Evolutionary conservation across 2,329 filamentous ascomycete species (phyloP).

Genomic region (Neopestalotiopsis clavispora): DNA sequence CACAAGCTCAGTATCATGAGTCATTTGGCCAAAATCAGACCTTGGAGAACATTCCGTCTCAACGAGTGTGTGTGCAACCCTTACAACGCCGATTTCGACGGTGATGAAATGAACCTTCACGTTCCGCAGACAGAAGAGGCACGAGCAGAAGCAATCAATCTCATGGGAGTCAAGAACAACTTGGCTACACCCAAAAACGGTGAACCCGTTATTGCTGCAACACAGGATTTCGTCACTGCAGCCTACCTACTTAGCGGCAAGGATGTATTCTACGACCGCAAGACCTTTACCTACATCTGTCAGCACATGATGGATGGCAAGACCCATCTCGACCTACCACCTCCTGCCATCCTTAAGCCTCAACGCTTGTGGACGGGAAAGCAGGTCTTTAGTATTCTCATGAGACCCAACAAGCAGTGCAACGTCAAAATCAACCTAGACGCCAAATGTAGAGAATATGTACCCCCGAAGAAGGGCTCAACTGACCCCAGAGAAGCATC

Average conservation of each 20-base stretch:
- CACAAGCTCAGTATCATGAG: conserved; percentile 99
- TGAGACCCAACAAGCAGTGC: conserved; percentile 86
- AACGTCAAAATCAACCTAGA: conserved; percentile 89
- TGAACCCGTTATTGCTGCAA: conserved; percentile 97
- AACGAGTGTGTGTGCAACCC: conserved; percentile 98
- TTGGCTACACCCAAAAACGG: conserved; percentile 95
- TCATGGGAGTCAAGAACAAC: conserved; percentile 99
- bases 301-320: conserved; percentile 90
- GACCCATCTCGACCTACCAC: conserved; percentile 80
- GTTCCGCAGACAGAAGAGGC: conserved; percentile 98
- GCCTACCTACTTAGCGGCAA: conserved; percentile 91
- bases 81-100: conserved; percentile 99
- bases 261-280: conserved; percentile 89
- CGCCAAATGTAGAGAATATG: conserved; percentile 84
- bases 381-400: conserved; percentile 89
- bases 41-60: conserved; percentile 93
- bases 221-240: conserved; percentile 98
- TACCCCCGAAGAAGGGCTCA: conserved; percentile 51
- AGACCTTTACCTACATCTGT: conserved; percentile 86
- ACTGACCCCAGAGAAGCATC: conserved; percentile 50
- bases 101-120: conserved; percentile 98
- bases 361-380: conserved; percentile 94
- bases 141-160: conserved; percentile 88
- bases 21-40: conserved; percentile 90
- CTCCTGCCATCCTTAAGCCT: conserved; percentile 85